Percentiles rank a stretch among this genome's conserved stretches.
These are phyloP conservation scores for Mercurialis annua DNA, from an alignment of 345 rosid genomes.

Conservation along the genomic window DNA sequence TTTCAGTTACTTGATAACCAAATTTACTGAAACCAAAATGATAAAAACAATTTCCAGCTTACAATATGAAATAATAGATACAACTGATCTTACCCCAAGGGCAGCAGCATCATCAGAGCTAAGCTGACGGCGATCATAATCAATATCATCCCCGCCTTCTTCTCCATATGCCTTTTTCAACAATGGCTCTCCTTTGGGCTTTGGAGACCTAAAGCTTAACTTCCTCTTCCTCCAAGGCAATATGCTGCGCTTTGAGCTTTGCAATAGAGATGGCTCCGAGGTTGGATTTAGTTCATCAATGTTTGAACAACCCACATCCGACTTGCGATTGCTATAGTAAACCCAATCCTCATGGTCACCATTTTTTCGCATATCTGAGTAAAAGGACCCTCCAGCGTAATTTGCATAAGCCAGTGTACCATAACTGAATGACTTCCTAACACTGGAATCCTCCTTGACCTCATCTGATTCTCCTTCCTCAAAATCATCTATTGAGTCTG, in stretches of 20 bases:
- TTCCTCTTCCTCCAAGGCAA: slow-evolving; percentile 92
- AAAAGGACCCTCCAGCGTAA: slow-evolving; percentile 64
- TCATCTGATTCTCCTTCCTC: slow-evolving; percentile 84
- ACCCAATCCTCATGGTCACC: slow-evolving; percentile 73
- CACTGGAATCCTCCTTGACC: slow-evolving; percentile 42
- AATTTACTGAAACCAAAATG: background rate
- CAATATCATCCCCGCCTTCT: slow-evolving; percentile 99
- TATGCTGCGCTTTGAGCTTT: slow-evolving; percentile 57
- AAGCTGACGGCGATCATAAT: slow-evolving; percentile 88
- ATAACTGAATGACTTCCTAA: slow-evolving; percentile 71
- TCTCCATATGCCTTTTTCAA: slow-evolving; percentile 83
- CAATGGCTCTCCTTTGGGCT: slow-evolving; percentile 87
- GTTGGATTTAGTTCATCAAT: slow-evolving; percentile 42
- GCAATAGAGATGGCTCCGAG: slow-evolving; percentile 48
- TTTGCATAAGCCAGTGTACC: slow-evolving; percentile 81
- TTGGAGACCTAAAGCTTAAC: slow-evolving; percentile 79
- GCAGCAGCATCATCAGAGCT: slow-evolving; percentile 68
- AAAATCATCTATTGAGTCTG: slow-evolving; percentile 75
- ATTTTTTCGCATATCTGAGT: slow-evolving; percentile 41
- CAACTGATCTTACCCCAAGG: slow-evolving; percentile 41
- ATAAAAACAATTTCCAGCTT: background rate
- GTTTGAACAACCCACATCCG: slow-evolving; percentile 54
- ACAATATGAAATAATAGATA: background rate
- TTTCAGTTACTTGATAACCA: background rate
- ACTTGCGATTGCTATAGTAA: slow-evolving; percentile 70